A percentile compares a stretch with the other conserved stretches of the same genome.
These are phyloP conservation scores for Bruguiera parviflora DNA, from an alignment of 345 rosid genomes.

Conservation along the genomic window DNA sequence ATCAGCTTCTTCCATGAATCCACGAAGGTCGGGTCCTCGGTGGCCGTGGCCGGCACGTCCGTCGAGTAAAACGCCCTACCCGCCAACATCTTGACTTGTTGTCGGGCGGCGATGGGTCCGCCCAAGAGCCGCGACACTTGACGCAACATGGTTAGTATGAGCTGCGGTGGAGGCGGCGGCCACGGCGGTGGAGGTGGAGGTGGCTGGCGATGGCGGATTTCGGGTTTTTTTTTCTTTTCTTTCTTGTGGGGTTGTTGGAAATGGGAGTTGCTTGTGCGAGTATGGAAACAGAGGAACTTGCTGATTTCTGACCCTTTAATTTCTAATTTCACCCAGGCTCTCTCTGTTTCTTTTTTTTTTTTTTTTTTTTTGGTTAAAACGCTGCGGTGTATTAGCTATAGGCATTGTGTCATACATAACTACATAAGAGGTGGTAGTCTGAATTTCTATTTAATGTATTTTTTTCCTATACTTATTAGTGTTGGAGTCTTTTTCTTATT, in stretches of 20 bases:
- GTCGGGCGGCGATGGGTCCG: constrained; percentile 13
- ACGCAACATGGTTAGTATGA: constrained; percentile 11
- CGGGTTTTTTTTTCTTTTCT: too few relatives aligned
- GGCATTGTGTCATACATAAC: too few relatives aligned
- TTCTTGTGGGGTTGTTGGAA: neutral
- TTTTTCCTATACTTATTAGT: too few relatives aligned
- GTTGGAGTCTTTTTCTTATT: too few relatives aligned
- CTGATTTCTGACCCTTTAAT: too few relatives aligned
- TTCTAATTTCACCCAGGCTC: too few relatives aligned
- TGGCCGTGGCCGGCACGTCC: constrained; percentile 45
- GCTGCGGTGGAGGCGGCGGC: neutral
- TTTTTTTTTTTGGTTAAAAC: too few relatives aligned
- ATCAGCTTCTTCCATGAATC: constrained; percentile 69
- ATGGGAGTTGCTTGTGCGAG: neutral
- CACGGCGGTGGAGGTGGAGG: neutral
- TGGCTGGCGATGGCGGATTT: neutral
- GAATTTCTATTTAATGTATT: too few relatives aligned
- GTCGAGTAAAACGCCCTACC: constrained; percentile 51
- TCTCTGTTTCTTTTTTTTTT: too few relatives aligned
- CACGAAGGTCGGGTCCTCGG: constrained; percentile 44
- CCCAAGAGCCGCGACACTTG: constrained; percentile 18
- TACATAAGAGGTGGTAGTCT: too few relatives aligned
- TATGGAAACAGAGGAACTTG: neutral
- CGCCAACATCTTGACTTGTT: neutral
- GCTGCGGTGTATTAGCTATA: too few relatives aligned